phyloP scores from a whole-genome alignment of 805 yeast genomes.

The Candida silvatica region DNA sequence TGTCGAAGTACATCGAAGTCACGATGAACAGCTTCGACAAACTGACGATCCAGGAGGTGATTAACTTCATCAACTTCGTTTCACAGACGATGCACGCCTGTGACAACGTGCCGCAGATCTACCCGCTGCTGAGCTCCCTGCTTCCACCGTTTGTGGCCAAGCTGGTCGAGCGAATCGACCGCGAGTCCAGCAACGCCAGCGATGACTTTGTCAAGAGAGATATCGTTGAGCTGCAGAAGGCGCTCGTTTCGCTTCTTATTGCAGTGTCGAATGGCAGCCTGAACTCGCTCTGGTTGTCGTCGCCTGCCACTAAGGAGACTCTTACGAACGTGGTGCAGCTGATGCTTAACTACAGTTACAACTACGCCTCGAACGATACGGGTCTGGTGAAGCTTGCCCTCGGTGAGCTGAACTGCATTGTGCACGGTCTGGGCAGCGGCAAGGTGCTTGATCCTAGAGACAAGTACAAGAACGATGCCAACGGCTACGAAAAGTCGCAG shows the following conservation, averaged over 20 bases:
- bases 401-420: slow-evolving; percentile 56
- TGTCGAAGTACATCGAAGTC: slow-evolving; percentile 65
- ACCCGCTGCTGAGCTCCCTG: slow-evolving; percentile 64
- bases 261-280: slow-evolving; percentile 69
- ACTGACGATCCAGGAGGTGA: slow-evolving; percentile 55
- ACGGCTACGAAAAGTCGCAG: slow-evolving; percentile 55
- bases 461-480: slow-evolving; percentile 34
- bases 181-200: slow-evolving; percentile 11
- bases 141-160: slow-evolving; percentile 67
- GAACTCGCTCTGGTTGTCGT: slow-evolving; percentile 67
- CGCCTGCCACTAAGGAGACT: slow-evolving; percentile 44
- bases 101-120: slow-evolving; percentile 50
- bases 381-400: slow-evolving; percentile 61
- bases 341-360: slow-evolving; percentile 57
- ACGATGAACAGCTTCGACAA: slow-evolving; percentile 50
- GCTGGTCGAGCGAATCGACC: slow-evolving; percentile 34
- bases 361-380: slow-evolving; percentile 44
- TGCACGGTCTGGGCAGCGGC: slow-evolving; percentile 61
- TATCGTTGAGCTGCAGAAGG: slow-evolving; percentile 54
- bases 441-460: slow-evolving; percentile 55
- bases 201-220: slow-evolving; percentile 40
- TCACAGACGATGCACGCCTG: slow-evolving; percentile 83
- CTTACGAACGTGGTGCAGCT: slow-evolving; percentile 56
- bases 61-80: slow-evolving; percentile 76
- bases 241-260: slow-evolving; percentile 62